Conservation (phyloP, 306 rosid species). For the Sindora glabra region DNA sequence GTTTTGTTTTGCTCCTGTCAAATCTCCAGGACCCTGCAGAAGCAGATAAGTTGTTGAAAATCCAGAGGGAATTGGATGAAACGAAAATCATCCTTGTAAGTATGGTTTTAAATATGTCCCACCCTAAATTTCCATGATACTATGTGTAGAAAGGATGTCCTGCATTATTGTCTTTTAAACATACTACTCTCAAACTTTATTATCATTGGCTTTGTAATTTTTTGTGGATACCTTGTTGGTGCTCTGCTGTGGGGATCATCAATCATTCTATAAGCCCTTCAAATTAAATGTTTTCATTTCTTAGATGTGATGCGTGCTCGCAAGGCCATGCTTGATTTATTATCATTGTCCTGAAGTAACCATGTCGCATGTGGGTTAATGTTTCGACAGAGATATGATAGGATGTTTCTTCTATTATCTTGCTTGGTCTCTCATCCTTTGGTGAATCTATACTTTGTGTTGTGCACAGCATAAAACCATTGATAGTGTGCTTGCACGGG, state of each 20-base stretch:
- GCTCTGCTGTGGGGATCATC: too few relatives aligned
- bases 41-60: conserved; percentile 91
- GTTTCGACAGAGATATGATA: too few relatives aligned
- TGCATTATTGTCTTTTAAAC: background rate
- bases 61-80: conserved; percentile 96
- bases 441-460: conserved; percentile 5
- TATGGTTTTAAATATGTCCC: background rate
- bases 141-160: background rate
- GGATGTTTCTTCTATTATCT: too few relatives aligned
- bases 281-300: too few relatives aligned
- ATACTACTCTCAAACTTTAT: conserved; percentile 5
- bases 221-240: too few relatives aligned
- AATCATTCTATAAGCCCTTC: too few relatives aligned
- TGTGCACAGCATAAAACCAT: conserved; percentile 83
- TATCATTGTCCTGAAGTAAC: too few relatives aligned
- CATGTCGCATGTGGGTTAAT: too few relatives aligned
- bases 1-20: conserved; percentile 5
- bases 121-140: conserved; percentile 1
- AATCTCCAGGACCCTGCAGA: conserved; percentile 87
- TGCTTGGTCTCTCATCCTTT: conserved; percentile 5
- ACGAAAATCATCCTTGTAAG: conserved; percentile 96
- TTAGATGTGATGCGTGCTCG: too few relatives aligned
- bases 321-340: too few relatives aligned
- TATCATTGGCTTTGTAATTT: too few relatives aligned
- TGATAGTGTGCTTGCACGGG: conserved; percentile 95